Conservation (phyloP, 2,329 filamentous ascomycete species). For the Akanthomyces dipterigenus region DNA sequence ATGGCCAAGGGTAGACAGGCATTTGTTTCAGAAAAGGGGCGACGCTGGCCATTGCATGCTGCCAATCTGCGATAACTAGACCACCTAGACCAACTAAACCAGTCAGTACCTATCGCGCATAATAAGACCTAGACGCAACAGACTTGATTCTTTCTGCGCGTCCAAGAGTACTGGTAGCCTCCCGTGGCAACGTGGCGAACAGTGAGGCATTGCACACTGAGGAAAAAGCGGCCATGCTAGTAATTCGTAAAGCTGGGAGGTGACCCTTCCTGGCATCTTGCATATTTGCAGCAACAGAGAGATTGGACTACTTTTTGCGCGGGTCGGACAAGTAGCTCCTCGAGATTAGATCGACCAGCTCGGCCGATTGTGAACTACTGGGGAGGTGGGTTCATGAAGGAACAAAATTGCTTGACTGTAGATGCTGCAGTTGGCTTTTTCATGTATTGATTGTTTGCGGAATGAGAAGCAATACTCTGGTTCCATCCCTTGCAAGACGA, state of each 20-base stretch:
- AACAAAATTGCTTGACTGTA: not conserved
- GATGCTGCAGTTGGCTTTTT: not conserved
- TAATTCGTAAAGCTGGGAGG: no score
- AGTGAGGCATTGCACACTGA: not conserved
- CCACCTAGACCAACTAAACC: not conserved
- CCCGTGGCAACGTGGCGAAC: not conserved
- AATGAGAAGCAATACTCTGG: no score
- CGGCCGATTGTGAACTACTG: not conserved
- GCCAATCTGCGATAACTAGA: not conserved
- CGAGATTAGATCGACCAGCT: not conserved
- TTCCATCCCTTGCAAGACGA: not conserved
- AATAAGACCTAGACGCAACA: not conserved
- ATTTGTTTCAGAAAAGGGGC: slow-evolving; percentile 7
- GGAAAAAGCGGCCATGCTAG: not conserved
- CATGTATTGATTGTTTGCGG: not conserved
- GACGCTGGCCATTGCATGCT: not conserved
- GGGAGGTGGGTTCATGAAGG: no score
- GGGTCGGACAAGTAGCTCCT: no score
- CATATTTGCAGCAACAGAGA: not conserved
- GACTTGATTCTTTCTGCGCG: not conserved
- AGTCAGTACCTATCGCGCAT: not conserved
- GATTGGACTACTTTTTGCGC: no score
- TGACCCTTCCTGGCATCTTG: no score
- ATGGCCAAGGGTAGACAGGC: not conserved
- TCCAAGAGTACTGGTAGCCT: not conserved